A percentile compares a stretch with the other conserved stretches of the same genome.
Evolutionary conservation across 192 early-diverging fungal species (phyloP).

Genomic region (Backusella luteola): DNA sequence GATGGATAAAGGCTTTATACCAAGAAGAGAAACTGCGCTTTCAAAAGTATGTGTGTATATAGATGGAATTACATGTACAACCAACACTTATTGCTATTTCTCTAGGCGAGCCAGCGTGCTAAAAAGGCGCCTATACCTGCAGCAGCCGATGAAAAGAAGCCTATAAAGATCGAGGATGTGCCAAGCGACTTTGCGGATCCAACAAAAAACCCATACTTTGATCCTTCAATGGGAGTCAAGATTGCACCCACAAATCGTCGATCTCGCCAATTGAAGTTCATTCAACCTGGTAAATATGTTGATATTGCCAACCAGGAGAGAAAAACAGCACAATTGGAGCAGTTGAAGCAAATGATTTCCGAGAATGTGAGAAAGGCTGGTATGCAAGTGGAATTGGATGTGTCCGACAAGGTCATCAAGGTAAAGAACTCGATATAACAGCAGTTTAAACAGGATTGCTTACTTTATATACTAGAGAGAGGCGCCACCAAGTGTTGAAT

Average conservation of each 20-base stretch:
- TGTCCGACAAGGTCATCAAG: constrained; percentile 64
- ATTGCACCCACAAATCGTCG: constrained; percentile 41
- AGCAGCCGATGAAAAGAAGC: constrained; percentile 45
- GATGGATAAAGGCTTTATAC: constrained; percentile 43
- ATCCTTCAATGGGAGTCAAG: constrained; percentile 58
- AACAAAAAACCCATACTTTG: constrained; percentile 87
- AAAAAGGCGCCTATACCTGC: constrained; percentile 34
- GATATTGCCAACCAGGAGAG: constrained; percentile 82
- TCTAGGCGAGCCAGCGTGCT: constrained; percentile 64
- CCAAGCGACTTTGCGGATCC: constrained; percentile 58
- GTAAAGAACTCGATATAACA: constrained; percentile 23
- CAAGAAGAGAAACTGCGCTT: constrained; percentile 50
- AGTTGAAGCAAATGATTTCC: constrained; percentile 71
- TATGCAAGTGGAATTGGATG: constrained; percentile 70
- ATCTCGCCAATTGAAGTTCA: constrained; percentile 70
- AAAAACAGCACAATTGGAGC: constrained; percentile 69
- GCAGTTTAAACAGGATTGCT: background rate
- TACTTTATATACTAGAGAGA: constrained; percentile 46
- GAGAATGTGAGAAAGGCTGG: constrained; percentile 71
- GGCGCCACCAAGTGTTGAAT: constrained; percentile 81
- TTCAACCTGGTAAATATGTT: constrained; percentile 78
- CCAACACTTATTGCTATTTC: constrained; percentile 48
- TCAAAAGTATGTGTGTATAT: constrained; percentile 33
- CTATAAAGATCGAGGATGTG: constrained; percentile 51
- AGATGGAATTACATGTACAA: constrained; percentile 24